Percentiles rank a stretch among this genome's conserved stretches.
These are phyloP conservation scores for Leucoagaricus sp. DNA, from an alignment of 1,284 basidiomycete genomes.

Conservation along the genomic window DNA sequence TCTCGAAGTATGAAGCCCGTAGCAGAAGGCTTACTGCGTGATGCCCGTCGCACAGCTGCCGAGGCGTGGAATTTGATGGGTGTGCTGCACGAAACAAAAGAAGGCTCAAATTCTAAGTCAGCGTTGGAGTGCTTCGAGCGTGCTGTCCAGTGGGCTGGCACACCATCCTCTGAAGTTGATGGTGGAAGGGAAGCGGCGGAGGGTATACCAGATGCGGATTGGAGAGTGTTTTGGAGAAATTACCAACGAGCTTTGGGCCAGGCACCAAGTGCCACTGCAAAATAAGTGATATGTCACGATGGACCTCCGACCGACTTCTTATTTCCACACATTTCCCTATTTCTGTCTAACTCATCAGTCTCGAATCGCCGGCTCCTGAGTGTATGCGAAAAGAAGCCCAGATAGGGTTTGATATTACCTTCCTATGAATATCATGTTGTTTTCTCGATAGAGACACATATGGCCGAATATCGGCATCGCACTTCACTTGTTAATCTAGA, in stretches of 20 bases:
- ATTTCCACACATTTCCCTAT: neutral
- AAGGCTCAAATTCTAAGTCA: conserved; percentile 32
- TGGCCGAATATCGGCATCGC: no score
- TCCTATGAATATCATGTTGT: no score
- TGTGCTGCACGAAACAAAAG: conserved; percentile 39
- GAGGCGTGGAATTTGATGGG: conserved; percentile 63
- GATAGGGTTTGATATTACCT: no score
- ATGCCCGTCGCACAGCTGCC: conserved; percentile 68
- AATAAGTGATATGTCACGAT: neutral
- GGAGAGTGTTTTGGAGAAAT: conserved; percentile 43
- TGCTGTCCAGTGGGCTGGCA: conserved; percentile 55
- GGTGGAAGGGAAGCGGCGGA: conserved; percentile 46
- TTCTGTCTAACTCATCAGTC: neutral
- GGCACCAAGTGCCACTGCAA: neutral
- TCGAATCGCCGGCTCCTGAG: no score
- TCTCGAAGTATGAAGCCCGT: conserved; percentile 54
- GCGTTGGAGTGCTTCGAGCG: conserved; percentile 42
- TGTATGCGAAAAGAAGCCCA: no score
- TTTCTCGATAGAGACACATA: no score
- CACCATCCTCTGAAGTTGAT: conserved; percentile 33
- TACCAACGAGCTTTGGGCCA: conserved; percentile 10
- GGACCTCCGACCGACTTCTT: neutral
- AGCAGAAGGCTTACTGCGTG: conserved; percentile 62
- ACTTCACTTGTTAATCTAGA: no score
- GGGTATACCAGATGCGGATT: conserved; percentile 56